Evolutionary conservation across 306 rosid species (phyloP).

Genomic region (Ormosia semicastrata): DNA sequence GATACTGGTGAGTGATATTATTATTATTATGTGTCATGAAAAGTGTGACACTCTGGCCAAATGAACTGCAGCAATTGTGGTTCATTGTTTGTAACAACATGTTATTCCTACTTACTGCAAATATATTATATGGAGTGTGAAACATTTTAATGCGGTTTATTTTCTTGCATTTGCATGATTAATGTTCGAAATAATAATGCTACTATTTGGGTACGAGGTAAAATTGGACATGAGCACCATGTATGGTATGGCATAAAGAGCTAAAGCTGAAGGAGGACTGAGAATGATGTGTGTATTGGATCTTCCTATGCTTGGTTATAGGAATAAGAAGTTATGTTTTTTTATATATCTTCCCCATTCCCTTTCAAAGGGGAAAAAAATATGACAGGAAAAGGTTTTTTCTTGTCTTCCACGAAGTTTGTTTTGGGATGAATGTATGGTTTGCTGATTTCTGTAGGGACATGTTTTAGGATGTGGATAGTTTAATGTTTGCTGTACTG

Average conservation of each 20-base stretch:
- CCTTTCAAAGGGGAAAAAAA: no score
- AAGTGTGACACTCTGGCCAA: no score
- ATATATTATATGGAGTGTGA: background rate
- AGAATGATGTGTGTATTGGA: background rate
- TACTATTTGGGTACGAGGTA: background rate
- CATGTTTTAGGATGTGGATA: background rate
- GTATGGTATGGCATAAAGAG: background rate
- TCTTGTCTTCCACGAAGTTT: background rate
- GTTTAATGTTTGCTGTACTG: background rate
- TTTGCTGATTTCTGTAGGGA: background rate
- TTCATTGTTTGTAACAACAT: no score
- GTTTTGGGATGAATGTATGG: background rate
- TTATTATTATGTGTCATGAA: no score
- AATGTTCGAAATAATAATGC: background rate
- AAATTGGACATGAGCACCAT: background rate
- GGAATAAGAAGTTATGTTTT: no score
- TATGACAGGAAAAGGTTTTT: background rate
- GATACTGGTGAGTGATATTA: conserved; percentile 66
- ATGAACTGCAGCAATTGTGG: no score
- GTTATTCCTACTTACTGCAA: background rate
- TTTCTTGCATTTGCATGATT: conserved; percentile 9
- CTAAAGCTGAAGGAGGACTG: background rate
- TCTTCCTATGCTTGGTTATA: background rate
- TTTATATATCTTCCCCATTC: no score
- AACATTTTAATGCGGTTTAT: background rate